phyloP scores from a whole-genome alignment of 768 basidiomycete species.

The Serendipita vermifera region DNA sequence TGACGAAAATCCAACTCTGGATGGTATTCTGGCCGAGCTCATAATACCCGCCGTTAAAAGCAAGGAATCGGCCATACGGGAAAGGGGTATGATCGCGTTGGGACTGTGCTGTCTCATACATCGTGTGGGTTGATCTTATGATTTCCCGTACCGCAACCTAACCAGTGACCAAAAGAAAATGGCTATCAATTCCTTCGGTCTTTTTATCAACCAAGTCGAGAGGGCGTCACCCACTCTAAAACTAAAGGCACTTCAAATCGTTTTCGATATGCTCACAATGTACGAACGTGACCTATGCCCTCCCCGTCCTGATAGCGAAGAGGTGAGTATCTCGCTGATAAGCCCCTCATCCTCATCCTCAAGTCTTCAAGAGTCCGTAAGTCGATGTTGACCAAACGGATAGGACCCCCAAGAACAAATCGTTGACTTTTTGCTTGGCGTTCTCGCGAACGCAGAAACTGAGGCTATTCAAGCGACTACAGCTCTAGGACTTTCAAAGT shows the following conservation, averaged over 20 bases:
- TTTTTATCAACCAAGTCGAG: slow-evolving; percentile 69
- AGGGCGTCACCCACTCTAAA: slow-evolving; percentile 50
- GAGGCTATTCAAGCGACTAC: slow-evolving; percentile 54
- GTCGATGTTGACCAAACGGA: background rate
- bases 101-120: slow-evolving; percentile 82
- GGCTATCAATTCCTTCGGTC: slow-evolving; percentile 50
- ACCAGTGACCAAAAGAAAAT: slow-evolving; percentile 26
- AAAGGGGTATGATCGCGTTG: slow-evolving; percentile 66
- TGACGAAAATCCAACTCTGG: slow-evolving; percentile 56
- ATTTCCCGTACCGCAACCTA: slow-evolving; percentile 16
- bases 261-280: slow-evolving; percentile 81
- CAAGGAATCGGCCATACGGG: slow-evolving; percentile 69
- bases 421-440: slow-evolving; percentile 50
- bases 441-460: slow-evolving; percentile 44
- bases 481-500: slow-evolving; percentile 72
- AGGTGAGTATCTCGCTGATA: slow-evolving; percentile 15
- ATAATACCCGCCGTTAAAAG: slow-evolving; percentile 84
- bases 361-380: background rate
- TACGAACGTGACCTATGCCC: slow-evolving; percentile 57
- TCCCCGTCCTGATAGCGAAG: slow-evolving; percentile 7
- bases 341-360: slow-evolving; percentile 9
- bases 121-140: slow-evolving; percentile 30
- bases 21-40: slow-evolving; percentile 60
- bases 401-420: slow-evolving; percentile 37
- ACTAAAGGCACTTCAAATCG: slow-evolving; percentile 55